Evolutionary conservation across 257 asterid species (phyloP).

Genomic region (Solanum medicagineum): DNA sequence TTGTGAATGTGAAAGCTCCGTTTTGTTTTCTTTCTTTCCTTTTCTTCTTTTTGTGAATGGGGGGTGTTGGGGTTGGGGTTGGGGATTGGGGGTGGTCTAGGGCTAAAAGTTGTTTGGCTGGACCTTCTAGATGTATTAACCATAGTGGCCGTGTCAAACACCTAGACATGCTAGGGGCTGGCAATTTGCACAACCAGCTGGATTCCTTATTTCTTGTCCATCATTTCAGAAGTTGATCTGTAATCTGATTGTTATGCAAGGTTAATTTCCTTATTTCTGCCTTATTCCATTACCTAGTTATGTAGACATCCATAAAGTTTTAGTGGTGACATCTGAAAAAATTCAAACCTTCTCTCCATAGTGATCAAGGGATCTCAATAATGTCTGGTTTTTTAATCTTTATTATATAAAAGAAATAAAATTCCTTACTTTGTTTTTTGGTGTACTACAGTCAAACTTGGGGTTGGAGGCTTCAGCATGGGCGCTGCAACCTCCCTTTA

Average conservation of each 20-base stretch:
- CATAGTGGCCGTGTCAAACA: neutral
- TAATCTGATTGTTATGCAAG: neutral
- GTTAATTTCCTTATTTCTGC: neutral
- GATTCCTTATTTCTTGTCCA: neutral
- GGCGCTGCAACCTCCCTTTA: constrained; percentile 80
- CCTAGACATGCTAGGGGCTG: neutral
- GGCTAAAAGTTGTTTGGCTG: neutral
- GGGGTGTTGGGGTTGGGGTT: neutral
- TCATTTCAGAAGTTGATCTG: neutral
- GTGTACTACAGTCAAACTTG: constrained; percentile 55
- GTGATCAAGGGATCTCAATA: neutral
- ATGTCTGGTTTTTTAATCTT: neutral
- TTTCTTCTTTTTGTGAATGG: neutral
- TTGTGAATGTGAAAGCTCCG: neutral
- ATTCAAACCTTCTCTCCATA: neutral
- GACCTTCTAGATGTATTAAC: neutral
- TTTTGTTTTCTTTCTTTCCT: neutral
- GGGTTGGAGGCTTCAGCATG: constrained; percentile 92
- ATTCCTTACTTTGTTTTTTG: neutral
- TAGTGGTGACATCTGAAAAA: neutral
- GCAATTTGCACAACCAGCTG: neutral
- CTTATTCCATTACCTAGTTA: neutral
- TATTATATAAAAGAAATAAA: neutral
- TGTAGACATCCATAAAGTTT: neutral
- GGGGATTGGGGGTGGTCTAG: neutral